Evolutionary conservation across 2,329 filamentous ascomycete species (phyloP).

Genomic region (Nemania serpens): DNA sequence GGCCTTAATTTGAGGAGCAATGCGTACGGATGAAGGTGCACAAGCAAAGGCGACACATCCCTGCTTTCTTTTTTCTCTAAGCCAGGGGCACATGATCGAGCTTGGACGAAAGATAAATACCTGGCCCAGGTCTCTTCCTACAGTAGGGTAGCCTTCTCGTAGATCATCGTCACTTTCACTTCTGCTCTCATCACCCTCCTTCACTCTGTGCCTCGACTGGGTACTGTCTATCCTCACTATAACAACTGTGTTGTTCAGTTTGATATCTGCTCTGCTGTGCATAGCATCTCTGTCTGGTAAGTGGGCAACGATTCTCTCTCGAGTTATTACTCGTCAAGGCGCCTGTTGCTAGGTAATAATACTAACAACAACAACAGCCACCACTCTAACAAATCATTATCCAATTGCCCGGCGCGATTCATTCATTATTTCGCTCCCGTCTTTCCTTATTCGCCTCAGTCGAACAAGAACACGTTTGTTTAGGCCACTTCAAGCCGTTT

Average conservation of each 20-base stretch:
- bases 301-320: neutral
- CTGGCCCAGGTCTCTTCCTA: neutral
- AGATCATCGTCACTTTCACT: neutral
- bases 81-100: too few species aligned
- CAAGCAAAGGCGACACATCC: neutral
- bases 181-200: neutral
- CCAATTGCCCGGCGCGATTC: neutral
- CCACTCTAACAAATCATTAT: slow-evolving; percentile 6
- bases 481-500: neutral
- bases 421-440: neutral
- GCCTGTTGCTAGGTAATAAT: neutral
- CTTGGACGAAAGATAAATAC: neutral
- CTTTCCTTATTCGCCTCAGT: neutral
- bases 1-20: neutral
- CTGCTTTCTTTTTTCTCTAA: neutral
- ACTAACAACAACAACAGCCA: neutral
- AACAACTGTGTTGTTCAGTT: neutral
- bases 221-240: neutral
- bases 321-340: slow-evolving; percentile 1
- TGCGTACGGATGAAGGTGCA: neutral
- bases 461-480: neutral
- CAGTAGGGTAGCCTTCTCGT: neutral
- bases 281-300: neutral
- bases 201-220: too few species aligned
- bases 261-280: slow-evolving; percentile 1